Conservation (phyloP, 805 yeast genomes). For the Teunomyces stri region DNA sequence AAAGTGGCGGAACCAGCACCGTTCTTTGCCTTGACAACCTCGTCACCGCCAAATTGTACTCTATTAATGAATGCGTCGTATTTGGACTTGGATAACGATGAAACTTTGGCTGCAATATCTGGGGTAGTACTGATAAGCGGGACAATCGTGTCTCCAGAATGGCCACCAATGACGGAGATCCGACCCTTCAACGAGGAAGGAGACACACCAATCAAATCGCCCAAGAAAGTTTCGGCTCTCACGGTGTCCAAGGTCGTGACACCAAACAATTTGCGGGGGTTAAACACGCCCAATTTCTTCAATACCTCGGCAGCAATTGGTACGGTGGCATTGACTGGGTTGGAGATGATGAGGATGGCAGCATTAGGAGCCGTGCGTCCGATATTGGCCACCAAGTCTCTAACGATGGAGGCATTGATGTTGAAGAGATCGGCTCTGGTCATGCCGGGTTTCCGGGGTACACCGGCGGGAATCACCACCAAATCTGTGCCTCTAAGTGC, state of each 20-base stretch:
- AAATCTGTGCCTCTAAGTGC: constrained; percentile 40
- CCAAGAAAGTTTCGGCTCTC: constrained; percentile 46
- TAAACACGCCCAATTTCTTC: constrained; percentile 45
- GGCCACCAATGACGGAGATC: constrained; percentile 46
- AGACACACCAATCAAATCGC: constrained; percentile 29
- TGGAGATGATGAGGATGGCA: constrained; percentile 44
- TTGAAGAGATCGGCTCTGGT: constrained; percentile 47
- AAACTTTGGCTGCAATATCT: constrained; percentile 17
- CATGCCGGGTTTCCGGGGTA: constrained; percentile 50
- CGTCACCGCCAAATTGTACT: constrained; percentile 80
- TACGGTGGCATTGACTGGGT: constrained; percentile 47
- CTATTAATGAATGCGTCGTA: constrained; percentile 33
- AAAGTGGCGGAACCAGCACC: constrained; percentile 95
- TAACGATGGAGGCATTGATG: constrained; percentile 43
- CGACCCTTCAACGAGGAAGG: constrained; percentile 37
- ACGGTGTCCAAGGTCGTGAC: constrained; percentile 47
- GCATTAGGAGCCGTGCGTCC: constrained; percentile 41
- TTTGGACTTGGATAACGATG: constrained; percentile 13
- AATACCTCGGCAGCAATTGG: constrained; percentile 49
- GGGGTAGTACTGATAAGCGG: constrained; percentile 29
- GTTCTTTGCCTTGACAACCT: constrained; percentile 91
- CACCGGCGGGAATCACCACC: constrained; percentile 48
- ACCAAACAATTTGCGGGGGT: constrained; percentile 45
- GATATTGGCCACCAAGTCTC: constrained; percentile 42
- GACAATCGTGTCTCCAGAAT: constrained; percentile 47